These are phyloP conservation scores for Fusarium pseudonygamai DNA, from an alignment of 2,329 filamentous ascomycete species.

Conservation along the genomic window DNA sequence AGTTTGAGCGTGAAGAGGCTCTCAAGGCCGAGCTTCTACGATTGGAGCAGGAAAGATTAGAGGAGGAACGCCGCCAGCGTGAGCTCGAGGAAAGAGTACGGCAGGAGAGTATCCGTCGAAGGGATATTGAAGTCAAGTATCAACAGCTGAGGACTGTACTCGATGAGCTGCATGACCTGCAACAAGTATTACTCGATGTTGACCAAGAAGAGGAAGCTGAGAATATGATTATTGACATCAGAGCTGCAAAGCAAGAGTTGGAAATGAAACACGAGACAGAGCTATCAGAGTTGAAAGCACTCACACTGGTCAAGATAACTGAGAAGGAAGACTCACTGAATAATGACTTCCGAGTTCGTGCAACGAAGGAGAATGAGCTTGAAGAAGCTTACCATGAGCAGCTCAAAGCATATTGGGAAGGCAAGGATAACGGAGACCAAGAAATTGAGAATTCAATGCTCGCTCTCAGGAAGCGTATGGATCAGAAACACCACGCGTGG, in stretches of 20 bases:
- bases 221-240: conserved; percentile 38
- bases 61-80: conserved; percentile 50
- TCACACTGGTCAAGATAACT: conserved; percentile 44
- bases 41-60: conserved; percentile 50
- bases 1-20: conserved; percentile 58
- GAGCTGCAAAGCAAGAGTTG: conserved; percentile 44
- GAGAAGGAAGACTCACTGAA: conserved; percentile 49
- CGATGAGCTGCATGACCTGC: conserved; percentile 53
- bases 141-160: conserved; percentile 49
- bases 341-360: conserved; percentile 54
- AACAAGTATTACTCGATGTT: conserved; percentile 50
- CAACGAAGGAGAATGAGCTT: conserved; percentile 52
- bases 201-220: conserved; percentile 51
- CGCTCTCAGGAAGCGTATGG: conserved; percentile 52
- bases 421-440: conserved; percentile 46
- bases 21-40: conserved; percentile 52
- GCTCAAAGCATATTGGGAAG: conserved; percentile 52
- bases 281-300: conserved; percentile 41
- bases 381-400: conserved; percentile 56
- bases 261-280: conserved; percentile 47
- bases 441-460: conserved; percentile 48
- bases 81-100: conserved; percentile 52
- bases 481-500: conserved; percentile 53
- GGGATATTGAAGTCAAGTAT: conserved; percentile 53
- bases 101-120: conserved; percentile 53